These are phyloP conservation scores for Thelephora ganbajun DNA, from an alignment of 768 basidiomycete genomes.

Conservation along the genomic window DNA sequence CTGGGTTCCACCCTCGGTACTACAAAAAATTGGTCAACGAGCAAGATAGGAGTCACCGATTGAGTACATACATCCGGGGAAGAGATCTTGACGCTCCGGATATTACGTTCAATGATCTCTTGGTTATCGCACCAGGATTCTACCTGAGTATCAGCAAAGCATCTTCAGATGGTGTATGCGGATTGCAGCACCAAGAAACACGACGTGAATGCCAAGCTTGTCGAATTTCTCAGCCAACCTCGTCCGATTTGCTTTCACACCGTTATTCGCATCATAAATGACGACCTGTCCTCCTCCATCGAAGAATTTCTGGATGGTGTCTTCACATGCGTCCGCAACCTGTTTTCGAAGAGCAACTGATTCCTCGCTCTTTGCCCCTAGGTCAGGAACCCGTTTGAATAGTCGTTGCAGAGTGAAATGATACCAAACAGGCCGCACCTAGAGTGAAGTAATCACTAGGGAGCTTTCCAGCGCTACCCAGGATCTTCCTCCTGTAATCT, in stretches of 20 bases:
- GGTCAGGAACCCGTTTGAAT: not conserved
- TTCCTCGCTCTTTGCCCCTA: conserved; percentile 65
- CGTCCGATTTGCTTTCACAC: conserved; percentile 51
- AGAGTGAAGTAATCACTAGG: conserved; percentile 88
- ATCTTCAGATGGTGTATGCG: not conserved
- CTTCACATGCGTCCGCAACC: conserved; percentile 75
- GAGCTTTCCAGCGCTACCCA: conserved; percentile 79
- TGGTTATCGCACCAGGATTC: conserved; percentile 87
- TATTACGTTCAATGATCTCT: conserved; percentile 89
- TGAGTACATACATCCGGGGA: conserved; percentile 70
- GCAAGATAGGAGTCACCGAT: not conserved
- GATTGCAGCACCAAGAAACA: conserved; percentile 59
- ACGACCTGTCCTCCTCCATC: conserved; percentile 83
- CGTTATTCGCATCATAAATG: conserved; percentile 98
- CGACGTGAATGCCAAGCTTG: conserved; percentile 77
- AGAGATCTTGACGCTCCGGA: conserved; percentile 93
- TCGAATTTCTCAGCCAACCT: conserved; percentile 76
- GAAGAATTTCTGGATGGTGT: conserved; percentile 83
- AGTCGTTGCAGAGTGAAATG: not conserved
- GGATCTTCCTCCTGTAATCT: conserved; percentile 81
- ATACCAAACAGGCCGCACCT: conserved; percentile 29
- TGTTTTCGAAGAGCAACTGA: conserved; percentile 65
- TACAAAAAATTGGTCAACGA: conserved; percentile 16
- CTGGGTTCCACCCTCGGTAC: conserved; percentile 91
- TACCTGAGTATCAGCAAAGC: conserved; percentile 17